phyloP scores from a whole-genome alignment of 352 stramenopile species.

The Pseudoperonospora humuli region DNA sequence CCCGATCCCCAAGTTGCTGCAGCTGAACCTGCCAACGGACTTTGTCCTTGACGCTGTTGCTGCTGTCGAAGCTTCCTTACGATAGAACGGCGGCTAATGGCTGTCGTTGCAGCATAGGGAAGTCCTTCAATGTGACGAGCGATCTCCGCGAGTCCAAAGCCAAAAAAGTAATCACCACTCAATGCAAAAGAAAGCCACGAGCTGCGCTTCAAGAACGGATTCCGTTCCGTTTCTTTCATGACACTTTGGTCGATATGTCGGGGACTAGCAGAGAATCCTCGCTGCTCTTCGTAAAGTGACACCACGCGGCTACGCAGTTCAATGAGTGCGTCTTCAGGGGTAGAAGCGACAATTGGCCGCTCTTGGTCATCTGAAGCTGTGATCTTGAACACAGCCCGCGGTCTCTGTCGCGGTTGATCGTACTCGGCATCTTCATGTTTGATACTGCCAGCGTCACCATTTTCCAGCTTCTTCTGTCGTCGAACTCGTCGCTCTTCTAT shows the following conservation, averaged over 20 bases:
- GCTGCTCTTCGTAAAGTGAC: conserved; percentile 61
- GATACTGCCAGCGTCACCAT: background rate
- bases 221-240: conserved; percentile 27
- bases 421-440: conserved; percentile 10
- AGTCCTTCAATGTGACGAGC: conserved; percentile 59
- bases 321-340: conserved; percentile 60
- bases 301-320: conserved; percentile 66
- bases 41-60: conserved; percentile 34
- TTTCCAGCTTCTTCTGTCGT: conserved; percentile 14
- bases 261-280: conserved; percentile 24
- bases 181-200: conserved; percentile 81
- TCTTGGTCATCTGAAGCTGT: conserved; percentile 59
- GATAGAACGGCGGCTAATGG: conserved; percentile 43
- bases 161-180: conserved; percentile 75
- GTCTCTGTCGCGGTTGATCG: conserved; percentile 12
- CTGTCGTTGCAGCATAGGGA: conserved; percentile 60
- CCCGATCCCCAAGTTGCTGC: conserved; percentile 14
- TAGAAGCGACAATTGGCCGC: conserved; percentile 53
- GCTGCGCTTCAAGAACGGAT: conserved; percentile 64
- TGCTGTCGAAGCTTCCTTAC: conserved; percentile 30
- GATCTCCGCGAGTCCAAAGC: conserved; percentile 65
- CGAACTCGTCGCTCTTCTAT: conserved; percentile 40
- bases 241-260: background rate
- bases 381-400: conserved; percentile 66
- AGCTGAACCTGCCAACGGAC: conserved; percentile 21